Base-by-base conservation (phyloP, 768 basidiomycete genomes). In the Cystoderma amianthinum region DNA sequence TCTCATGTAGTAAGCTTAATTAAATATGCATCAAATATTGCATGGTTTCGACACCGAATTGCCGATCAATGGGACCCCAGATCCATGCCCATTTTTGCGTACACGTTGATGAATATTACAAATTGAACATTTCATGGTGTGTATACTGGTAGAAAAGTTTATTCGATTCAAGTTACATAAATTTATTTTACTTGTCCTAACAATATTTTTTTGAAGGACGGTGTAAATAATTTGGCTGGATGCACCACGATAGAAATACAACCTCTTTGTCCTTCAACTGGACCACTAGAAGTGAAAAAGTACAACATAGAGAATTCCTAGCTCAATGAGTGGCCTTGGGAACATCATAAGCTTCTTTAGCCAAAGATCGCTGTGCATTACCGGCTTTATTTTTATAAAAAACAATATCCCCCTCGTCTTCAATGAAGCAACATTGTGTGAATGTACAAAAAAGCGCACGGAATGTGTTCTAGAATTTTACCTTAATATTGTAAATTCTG, bases 321-420 rank as follows among this genome's bases (percentile, higher is more conserved):
- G 28, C 9, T 30, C 15, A 15, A 9, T 9, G 15, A 15, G 15
- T 15, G 15, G 15, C 28, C 9, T 30, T 30, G 28, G 9, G 15
- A 30, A 30, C 28, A 30, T 9, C 15, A 9, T 30, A 9, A 15
- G 15, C 10, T 15, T 37, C 50, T 5, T 49, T 44, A 4, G 64
- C 61, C 13, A 67, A 43, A 11, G 58, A 49, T 19, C 74, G 65
- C 4, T 53, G 47, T 12, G 68, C 60, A 25, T 64, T 51, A 4
- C 78, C 78, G 11, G 72, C 48, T 43, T 59, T 64, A 53, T 79
- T 73, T 58, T 74, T 77, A 61, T 78, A 80, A 54, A 82, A 80
- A 0, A 80, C 64, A 44, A 81, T 71, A 36, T 72, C 69, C 9
- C 77, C 80, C 18, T 80, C 68, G 38, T 81, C 78, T 52, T 82